Percentiles rank a stretch among this genome's conserved stretches.
Conservation (phyloP, 225 moss, liverwort and hornwort genomes). For the Asterella californica region DNA sequence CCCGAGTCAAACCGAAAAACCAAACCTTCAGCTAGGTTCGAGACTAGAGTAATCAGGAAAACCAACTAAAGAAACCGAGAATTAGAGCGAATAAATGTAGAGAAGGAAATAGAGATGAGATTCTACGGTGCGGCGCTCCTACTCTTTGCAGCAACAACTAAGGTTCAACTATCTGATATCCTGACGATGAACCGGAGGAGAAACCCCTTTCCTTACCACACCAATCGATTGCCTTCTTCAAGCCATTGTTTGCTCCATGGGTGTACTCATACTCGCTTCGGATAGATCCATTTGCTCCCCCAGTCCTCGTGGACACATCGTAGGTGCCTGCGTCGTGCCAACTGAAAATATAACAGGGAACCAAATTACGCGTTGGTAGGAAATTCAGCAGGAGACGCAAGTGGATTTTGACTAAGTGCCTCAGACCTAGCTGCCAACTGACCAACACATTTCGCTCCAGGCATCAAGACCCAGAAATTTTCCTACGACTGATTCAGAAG, state of each 20-base stretch:
- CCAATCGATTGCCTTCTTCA: slow-evolving; percentile 89
- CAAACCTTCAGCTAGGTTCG: background rate
- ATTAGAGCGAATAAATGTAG: background rate
- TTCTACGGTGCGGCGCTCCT: background rate
- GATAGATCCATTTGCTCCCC: slow-evolving; percentile 95
- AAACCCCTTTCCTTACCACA: slow-evolving; percentile 49
- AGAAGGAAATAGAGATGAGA: background rate
- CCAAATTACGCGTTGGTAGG: background rate
- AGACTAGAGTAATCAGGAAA: background rate
- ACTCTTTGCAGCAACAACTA: background rate
- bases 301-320: slow-evolving; percentile 67
- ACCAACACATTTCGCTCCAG: too few relatives aligned
- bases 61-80: background rate
- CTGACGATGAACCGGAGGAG: background rate
- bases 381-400: background rate
- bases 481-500: too few relatives aligned
- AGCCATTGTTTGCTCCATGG: slow-evolving; percentile 84
- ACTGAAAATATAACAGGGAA: slow-evolving; percentile 29
- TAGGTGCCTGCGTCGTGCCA: slow-evolving; percentile 99
- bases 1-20: background rate
- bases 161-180: background rate
- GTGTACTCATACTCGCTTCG: slow-evolving; percentile 80
- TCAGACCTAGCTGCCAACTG: too few relatives aligned
- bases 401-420: background rate
- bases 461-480: too few relatives aligned